Evolutionary conservation across 2,329 filamentous ascomycete genomes (phyloP).

Genomic region (Pezicula radicicola): DNA sequence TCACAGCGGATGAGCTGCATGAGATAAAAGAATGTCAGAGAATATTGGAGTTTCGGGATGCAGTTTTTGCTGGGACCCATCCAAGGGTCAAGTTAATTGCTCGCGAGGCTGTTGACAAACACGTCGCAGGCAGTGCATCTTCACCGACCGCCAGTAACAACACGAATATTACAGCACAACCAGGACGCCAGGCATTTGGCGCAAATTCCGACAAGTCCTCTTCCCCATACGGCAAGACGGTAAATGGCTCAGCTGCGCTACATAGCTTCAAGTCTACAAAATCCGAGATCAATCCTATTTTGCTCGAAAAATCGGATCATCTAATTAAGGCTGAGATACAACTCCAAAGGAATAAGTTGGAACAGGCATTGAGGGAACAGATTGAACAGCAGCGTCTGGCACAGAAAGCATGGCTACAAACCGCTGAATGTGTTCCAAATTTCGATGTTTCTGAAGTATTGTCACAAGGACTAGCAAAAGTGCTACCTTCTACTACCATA

Average conservation of each 20-base stretch:
- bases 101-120: conserved; percentile 32
- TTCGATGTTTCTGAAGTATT: conserved; percentile 73
- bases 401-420: conserved; percentile 39
- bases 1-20: conserved; percentile 47
- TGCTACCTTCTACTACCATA: conserved; percentile 59
- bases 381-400: conserved; percentile 57
- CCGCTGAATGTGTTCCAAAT: conserved; percentile 53
- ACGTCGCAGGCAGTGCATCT: conserved; percentile 5
- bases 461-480: conserved; percentile 65
- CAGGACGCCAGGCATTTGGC: conserved; percentile 9
- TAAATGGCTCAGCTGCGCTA: conserved; percentile 27
- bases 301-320: conserved; percentile 83
- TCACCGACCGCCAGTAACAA: neutral
- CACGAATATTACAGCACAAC: conserved; percentile 6
- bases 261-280: conserved; percentile 41
- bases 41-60: conserved; percentile 77
- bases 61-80: conserved; percentile 75
- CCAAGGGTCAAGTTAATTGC: conserved; percentile 55
- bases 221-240: conserved; percentile 19
- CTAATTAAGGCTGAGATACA: conserved; percentile 79
- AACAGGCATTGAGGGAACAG: conserved; percentile 74
- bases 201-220: conserved; percentile 17
- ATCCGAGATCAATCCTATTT: conserved; percentile 75
- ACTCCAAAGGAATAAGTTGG: conserved; percentile 76
- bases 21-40: conserved; percentile 72